A percentile compares a stretch with the other conserved stretches of the same genome.
phyloP scores from a whole-genome alignment of 768 basidiomycete species.

The Podaxis sp. region DNA sequence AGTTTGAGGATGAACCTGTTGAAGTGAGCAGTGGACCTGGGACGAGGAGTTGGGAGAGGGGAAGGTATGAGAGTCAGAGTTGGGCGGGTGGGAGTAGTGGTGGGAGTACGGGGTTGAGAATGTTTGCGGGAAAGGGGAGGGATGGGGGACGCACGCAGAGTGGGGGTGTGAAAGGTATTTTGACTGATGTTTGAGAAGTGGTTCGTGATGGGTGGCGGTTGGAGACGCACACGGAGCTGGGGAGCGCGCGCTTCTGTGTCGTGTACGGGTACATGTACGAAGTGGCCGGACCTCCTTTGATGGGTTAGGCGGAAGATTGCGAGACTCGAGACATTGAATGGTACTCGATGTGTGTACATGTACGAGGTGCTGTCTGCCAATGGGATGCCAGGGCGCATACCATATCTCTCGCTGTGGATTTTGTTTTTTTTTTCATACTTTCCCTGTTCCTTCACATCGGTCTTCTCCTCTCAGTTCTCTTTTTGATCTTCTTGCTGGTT shows the following conservation, averaged over 20 bases:
- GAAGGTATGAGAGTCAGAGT: constrained; percentile 15
- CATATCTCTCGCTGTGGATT: no score
- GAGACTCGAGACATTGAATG: no score
- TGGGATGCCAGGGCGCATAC: no score
- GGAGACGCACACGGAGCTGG: no score
- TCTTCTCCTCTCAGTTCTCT: no score
- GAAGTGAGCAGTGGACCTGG: constrained; percentile 18
- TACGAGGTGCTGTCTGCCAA: no score
- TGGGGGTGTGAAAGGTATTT: constrained; percentile 77
- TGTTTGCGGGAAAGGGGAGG: constrained; percentile 72
- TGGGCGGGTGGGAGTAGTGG: constrained; percentile 1
- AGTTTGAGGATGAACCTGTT: constrained; percentile 10
- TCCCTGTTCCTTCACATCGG: no score
- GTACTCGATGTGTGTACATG: no score
- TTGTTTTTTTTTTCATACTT: no score
- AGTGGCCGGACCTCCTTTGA: neutral
- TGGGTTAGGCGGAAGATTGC: no score
- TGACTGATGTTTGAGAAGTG: constrained; percentile 34
- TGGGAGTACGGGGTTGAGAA: constrained; percentile 33
- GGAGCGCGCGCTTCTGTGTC: no score
- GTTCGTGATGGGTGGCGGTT: neutral
- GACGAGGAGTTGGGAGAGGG: constrained; percentile 18
- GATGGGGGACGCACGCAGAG: constrained; percentile 85
- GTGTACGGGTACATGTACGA: neutral
- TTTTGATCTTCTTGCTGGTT: no score